phyloP scores from a whole-genome alignment of 2,329 filamentous ascomycete genomes.

The Talaromyces sp. region DNA sequence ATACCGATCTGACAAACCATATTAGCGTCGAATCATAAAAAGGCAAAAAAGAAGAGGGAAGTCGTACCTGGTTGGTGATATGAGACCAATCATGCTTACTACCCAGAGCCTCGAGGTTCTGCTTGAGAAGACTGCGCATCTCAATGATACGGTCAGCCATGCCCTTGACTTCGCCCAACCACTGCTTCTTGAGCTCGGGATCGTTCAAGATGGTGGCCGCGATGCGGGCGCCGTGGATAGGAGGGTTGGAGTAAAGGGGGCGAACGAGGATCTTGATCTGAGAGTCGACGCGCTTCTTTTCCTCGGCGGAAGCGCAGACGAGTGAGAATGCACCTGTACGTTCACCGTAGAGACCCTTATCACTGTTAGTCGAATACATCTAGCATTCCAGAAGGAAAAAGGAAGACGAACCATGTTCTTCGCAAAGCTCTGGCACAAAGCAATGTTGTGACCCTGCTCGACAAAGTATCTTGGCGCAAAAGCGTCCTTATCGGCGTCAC shows the following conservation, averaged over 20 bases:
- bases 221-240: conserved; percentile 91
- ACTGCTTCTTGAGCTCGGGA: conserved; percentile 80
- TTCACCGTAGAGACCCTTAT: conserved; percentile 90
- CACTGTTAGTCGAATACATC: not conserved
- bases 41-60: not conserved
- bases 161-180: conserved; percentile 92
- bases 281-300: conserved; percentile 93
- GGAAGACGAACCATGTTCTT: conserved; percentile 83
- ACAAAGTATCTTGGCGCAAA: conserved; percentile 93
- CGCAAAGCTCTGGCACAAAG: conserved; percentile 89
- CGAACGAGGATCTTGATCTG: conserved; percentile 98
- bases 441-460: conserved; percentile 82
- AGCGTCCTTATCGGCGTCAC: conserved; percentile 86
- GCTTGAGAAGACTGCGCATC: conserved; percentile 92
- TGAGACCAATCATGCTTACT: conserved; percentile 98
- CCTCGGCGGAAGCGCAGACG: conserved; percentile 76
- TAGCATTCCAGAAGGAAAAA: not conserved
- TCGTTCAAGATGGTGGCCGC: conserved; percentile 89
- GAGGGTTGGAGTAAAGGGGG: conserved; percentile 96
- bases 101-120: conserved; percentile 90
- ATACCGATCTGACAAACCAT: conserved; percentile 70
- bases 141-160: conserved; percentile 99
- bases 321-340: conserved; percentile 96
- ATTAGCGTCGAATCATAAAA: not conserved
- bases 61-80: conserved; percentile 75